Evolutionary conservation across 2,329 filamentous ascomycete genomes (phyloP), one percentile per base, ranked within the genome.

Genomic region (Xylaria hypoxylon): DNA sequence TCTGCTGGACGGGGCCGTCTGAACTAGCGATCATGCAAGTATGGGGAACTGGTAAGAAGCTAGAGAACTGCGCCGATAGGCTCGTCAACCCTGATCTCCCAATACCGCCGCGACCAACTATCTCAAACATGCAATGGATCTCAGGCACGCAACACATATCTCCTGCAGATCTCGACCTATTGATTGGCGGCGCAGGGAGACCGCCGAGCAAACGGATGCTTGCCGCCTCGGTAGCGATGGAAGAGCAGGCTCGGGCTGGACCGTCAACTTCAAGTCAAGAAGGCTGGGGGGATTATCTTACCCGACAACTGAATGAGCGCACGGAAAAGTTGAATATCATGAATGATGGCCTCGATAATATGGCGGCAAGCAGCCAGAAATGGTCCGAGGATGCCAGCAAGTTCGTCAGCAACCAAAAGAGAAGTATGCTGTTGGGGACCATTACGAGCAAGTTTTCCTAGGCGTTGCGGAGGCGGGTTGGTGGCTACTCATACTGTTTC

Each of bases 101-200:
- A 17, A 86, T 92, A 24, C 95, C 94, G 1, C 86, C 93, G 13
- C 89, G 96, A 2, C 96, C 96, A 0, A 97, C 94, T 0, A 99
- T 99, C 67, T 96, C 92, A 22, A 97, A 96, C 74, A 80, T 99
- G 42, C 94, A 98, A 80, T 99, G 96, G 96, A 93, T 99, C 59
- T 92, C 94, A 0, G 96, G 96, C 3, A 98, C 95, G 1, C 95
- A 97, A 79, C 92, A 96, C 73, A 87, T 99, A 51, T 93, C 93
- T 1, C 91, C 93, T 0, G 85, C 90, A 1, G 96, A 99, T 74
- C 89, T 99, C 75, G 96, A 98, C 75, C 80, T 97, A 2, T 83
- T 99, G 1, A 96, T 99, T 66, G 93, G 95, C 57, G 95, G 95
- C 0, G 90, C 94, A 1, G 91, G 96, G 74, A 88, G 96, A 2